Evolutionary conservation across 192 early-diverging fungal species (phyloP), one percentile per base, ranked within the genome.

Genomic region (Chytriomyces hyalinus): DNA sequence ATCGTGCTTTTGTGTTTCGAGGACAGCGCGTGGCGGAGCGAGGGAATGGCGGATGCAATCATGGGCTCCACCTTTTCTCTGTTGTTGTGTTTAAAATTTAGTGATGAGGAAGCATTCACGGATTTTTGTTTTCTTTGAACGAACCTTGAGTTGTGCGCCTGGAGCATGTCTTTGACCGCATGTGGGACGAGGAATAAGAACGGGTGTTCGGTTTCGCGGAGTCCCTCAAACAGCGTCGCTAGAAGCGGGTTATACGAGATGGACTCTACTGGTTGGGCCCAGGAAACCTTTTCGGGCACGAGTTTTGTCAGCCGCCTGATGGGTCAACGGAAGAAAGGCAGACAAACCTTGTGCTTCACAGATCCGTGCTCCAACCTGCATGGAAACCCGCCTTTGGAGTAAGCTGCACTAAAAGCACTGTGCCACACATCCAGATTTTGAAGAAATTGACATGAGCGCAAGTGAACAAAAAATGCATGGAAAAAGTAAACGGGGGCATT

Each of bases 301-400:
- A 57, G 13, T 57, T 57, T 57, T n/a, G 53, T 57, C 53, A 57
- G 17, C 26, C 20, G 46, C 22, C 6, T 36, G 50, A 36, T 2
- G 36, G 36, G 36, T 36, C 36, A 36, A 36, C 36, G 36, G 36
- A 36, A 36, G 36, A 36, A 36, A 36, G 36, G 4, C 36, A 36
- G 53, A 13, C 53, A 17, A 6, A 83, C 70, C 65, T 80, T 83
- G 79, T 83, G 82, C 50, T 80, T 80, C 53, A 83, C 76, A 47
- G 82, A 83, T 20, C 82, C 82, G 53, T 83, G 82, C 22, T 80
- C 67, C 5, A 83, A 69, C 15, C 79, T 68, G 72, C 82, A 83
- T 6, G 82, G 82, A 62, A 83, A 67, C 53, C 67, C 68, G 17
- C 82, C 82, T 60, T 83, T 83, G 6, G 71, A 64, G 48, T 83